Conservation (phyloP, 306 rosid genomes). For the Oxytropis ochrocephala region DNA sequence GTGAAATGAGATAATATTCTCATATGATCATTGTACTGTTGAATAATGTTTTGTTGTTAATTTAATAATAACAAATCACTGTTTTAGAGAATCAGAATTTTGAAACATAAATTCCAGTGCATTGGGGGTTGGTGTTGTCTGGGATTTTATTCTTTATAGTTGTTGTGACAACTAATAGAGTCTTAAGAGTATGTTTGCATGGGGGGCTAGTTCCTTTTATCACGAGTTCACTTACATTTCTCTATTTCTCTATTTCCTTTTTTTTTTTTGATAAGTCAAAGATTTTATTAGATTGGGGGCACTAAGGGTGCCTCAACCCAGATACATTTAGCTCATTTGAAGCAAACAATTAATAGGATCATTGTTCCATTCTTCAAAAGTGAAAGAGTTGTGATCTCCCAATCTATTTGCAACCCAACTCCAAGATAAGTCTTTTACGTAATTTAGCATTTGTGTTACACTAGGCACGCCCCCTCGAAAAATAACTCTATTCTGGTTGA, state of each 20-base stretch:
- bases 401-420: no score
- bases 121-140: conserved; percentile 34
- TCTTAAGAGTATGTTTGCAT: conserved; percentile 34
- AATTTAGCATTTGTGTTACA: no score
- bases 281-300: no score
- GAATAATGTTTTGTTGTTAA: conserved; percentile 12
- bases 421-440: no score
- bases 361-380: no score
- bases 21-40: conserved; percentile 6
- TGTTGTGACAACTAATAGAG: conserved; percentile 48
- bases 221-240: conserved; percentile 37
- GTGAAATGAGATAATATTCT: conserved; percentile 21
- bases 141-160: conserved; percentile 29
- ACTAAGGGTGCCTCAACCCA: no score
- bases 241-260: background rate
- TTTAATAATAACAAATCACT: conserved; percentile 22
- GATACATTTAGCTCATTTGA: no score
- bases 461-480: no score
- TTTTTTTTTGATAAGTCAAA: no score
- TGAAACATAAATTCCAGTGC: conserved; percentile 38
- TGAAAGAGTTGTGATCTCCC: no score
- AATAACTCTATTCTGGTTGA: no score
- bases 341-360: no score
- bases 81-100: conserved; percentile 42
- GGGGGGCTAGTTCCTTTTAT: conserved; percentile 37